Conservation (phyloP, 1,284 basidiomycete genomes). For the Caloboletus firmus region DNA sequence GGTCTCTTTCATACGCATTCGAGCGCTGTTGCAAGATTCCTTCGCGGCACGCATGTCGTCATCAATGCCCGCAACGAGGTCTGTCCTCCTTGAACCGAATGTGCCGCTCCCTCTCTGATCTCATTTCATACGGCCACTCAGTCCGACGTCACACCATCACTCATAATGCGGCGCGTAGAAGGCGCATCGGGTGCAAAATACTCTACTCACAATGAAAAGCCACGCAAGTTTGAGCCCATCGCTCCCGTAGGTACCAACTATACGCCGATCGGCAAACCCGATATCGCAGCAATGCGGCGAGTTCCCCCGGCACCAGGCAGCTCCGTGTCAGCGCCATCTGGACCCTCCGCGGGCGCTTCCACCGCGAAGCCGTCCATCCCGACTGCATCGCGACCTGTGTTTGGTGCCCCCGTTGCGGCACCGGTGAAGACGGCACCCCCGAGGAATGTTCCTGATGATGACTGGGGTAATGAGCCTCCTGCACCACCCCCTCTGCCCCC, state of each 20-base stretch:
- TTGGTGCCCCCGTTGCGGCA: conserved; percentile 43
- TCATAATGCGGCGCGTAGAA: conserved; percentile 87
- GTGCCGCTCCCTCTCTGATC: background rate
- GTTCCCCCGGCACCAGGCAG: conserved; percentile 37
- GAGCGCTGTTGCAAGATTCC: conserved; percentile 77
- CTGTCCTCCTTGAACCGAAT: background rate
- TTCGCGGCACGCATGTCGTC: conserved; percentile 86
- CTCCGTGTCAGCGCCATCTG: conserved; percentile 22
- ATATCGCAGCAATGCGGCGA: conserved; percentile 62
- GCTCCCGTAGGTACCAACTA: conserved; percentile 73
- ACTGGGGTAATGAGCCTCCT: conserved; percentile 56
- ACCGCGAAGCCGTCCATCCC: conserved; percentile 37
- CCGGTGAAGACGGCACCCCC: conserved; percentile 40
- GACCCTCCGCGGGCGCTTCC: conserved; percentile 27
- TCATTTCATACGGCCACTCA: conserved; percentile 29
- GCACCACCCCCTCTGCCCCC: conserved; percentile 46
- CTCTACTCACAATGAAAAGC: conserved; percentile 67
- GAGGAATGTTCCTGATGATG: conserved; percentile 49
- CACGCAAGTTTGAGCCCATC: conserved; percentile 67
- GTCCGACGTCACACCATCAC: conserved; percentile 76
- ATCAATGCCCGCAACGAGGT: conserved; percentile 92
- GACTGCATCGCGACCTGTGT: conserved; percentile 48
- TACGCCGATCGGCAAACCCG: conserved; percentile 67
- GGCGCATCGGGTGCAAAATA: conserved; percentile 94
- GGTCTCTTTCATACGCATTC: conserved; percentile 92